These are phyloP conservation scores for Aeschynomene evenia DNA, from an alignment of 306 rosid genomes.

Conservation along the genomic window DNA sequence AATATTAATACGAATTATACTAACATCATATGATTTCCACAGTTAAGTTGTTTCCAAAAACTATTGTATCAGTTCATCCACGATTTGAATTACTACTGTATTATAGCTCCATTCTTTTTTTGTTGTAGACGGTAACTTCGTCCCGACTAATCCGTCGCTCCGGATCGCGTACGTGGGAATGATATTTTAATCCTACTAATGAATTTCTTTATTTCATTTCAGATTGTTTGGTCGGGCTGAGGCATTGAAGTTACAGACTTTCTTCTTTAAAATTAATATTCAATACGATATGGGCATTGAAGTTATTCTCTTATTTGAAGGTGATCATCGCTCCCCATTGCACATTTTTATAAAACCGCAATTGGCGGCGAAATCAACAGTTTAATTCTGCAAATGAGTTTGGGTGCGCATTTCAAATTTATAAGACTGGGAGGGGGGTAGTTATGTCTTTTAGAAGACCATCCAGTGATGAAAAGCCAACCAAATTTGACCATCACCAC, in stretches of 20 bases:
- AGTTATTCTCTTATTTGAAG: neutral
- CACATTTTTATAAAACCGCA: no score
- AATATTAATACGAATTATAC: no score
- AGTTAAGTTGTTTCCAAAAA: neutral
- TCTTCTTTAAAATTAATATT: neutral
- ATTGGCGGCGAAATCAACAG: no score
- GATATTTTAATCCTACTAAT: no score
- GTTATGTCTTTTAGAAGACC: neutral
- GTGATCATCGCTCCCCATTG: neutral
- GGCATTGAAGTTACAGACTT: neutral
- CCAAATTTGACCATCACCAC: constrained; percentile 26
- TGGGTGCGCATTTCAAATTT: no score
- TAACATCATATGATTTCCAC: neutral
- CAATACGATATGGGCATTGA: neutral
- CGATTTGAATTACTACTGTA: neutral
- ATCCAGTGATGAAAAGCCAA: constrained; percentile 24
- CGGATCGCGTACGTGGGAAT: no score
- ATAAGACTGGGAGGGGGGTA: constrained; percentile 27
- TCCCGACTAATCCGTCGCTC: no score
- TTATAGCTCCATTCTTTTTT: neutral
- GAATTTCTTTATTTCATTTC: neutral
- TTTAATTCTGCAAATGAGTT: no score
- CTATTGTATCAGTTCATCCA: neutral
- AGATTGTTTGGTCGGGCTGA: neutral
- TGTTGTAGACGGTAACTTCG: no score